Percentiles rank a stretch among this genome's conserved stretches.
These are phyloP conservation scores for Potentilla sterilis DNA, from an alignment of 306 rosid genomes.

Conservation along the genomic window DNA sequence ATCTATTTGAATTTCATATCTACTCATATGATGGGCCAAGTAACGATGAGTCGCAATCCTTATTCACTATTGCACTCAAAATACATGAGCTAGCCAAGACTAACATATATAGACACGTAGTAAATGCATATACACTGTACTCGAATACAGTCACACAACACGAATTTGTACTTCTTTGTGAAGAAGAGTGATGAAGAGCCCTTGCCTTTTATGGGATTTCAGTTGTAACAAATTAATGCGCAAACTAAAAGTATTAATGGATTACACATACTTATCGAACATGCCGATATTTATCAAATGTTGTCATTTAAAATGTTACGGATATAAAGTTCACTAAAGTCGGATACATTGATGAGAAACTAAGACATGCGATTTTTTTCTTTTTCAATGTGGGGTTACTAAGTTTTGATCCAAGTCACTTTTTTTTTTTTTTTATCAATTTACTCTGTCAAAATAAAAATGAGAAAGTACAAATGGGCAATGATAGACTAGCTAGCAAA, in stretches of 20 bases:
- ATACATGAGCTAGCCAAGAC: not conserved
- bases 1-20: slow-evolving; percentile 36
- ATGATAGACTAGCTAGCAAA: not conserved
- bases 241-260: not conserved
- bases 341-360: not conserved
- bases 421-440: not conserved
- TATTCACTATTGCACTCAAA: slow-evolving; percentile 27
- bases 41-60: slow-evolving; percentile 46
- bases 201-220: not conserved
- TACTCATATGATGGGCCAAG: slow-evolving; percentile 43
- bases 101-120: not conserved
- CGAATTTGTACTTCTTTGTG: not conserved
- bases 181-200: not conserved
- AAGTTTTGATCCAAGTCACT: too few relatives aligned
- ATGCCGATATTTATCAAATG: not conserved
- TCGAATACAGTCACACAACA: not conserved
- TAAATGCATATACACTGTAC: not conserved
- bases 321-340: not conserved
- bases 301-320: not conserved
- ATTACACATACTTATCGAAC: not conserved
- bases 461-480: not conserved
- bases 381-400: not conserved
- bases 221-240: not conserved
- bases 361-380: not conserved
- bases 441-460: not conserved